Evolutionary conservation across 805 yeast genomes (phyloP), one percentile per base, ranked within the genome.

Genomic region (Lachancea lanzarotensis): DNA sequence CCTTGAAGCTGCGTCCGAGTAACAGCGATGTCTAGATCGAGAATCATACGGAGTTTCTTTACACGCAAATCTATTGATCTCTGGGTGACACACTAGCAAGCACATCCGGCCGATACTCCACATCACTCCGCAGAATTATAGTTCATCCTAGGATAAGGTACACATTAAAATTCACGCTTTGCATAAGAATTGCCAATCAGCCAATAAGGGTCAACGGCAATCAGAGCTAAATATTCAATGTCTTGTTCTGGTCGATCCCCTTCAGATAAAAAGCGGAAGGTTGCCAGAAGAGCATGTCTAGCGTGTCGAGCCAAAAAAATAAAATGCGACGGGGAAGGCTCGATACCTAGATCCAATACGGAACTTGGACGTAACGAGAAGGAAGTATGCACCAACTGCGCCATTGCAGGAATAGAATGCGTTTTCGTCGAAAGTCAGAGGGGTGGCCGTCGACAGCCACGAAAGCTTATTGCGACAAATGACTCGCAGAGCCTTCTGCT

Each of bases 291-390:
- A 38, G 85, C 85, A 0, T 80, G 85, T 56, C 63, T 81, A 5
- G 70, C 78, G 3, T 80, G 86, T 48, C 74, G 86, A 34, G 82
- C 77, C 52, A 36, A 78, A 76, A 63, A 80, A 81, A 70, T 80
- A 50, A 80, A 78, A 52, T 80, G 86, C 60, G 84, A 80, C 51
- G 85, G 85, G 12, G 84, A 78, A 51, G 9, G 22, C n/a, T 22
- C 22, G 39, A 26, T 4, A 18, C 17, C 16, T 6, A 19, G 12
- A 25, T 15, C 55, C 68, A 12, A 54, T 59, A 3, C 56, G 61
- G 17, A 7, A 3, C 62, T 60, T 5, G 66, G 59, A 44, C 51
- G 52, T 3, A 13, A 10, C n/a, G 43, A 46, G 12, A 60, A 57
- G 26, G 49, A 52, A 11, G 54, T 49, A 7, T 79, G 84, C 51